Percentiles rank a stretch among this genome's conserved stretches.
These are phyloP conservation scores for Alternaria novae-zelandiae DNA, from an alignment of 2,329 filamentous ascomycete species.

Conservation along the genomic window DNA sequence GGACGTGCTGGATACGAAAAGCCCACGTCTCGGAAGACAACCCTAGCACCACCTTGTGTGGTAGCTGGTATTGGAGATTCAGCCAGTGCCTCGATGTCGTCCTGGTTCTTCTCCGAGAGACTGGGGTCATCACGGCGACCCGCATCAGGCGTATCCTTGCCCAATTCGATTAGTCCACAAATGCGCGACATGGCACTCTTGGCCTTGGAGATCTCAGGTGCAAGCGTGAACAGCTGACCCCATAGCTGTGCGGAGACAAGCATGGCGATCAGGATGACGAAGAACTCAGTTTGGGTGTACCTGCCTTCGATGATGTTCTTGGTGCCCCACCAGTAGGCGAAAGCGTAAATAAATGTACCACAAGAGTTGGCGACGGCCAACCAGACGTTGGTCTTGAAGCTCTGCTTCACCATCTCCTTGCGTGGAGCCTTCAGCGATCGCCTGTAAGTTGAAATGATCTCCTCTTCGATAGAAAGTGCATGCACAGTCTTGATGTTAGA, in stretches of 20 bases:
- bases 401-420: constrained; percentile 58
- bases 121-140: constrained; percentile 83
- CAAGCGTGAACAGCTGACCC: constrained; percentile 76
- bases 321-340: constrained; percentile 82
- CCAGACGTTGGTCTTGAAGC: constrained; percentile 63
- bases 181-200: constrained; percentile 74
- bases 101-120: constrained; percentile 65
- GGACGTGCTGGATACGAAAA: constrained; percentile 72
- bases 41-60: constrained; percentile 64
- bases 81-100: constrained; percentile 42
- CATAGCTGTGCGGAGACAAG: constrained; percentile 75
- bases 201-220: constrained; percentile 75
- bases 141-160: constrained; percentile 20
- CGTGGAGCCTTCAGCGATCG: constrained; percentile 55
- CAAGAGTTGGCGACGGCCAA: constrained; percentile 66
- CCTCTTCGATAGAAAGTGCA: constrained; percentile 59
- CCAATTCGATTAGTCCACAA: constrained; percentile 65
- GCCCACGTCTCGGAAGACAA: constrained; percentile 64
- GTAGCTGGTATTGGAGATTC: constrained; percentile 62
- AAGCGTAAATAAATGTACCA: constrained; percentile 73
- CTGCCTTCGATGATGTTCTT: constrained; percentile 71
- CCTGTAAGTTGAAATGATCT: constrained; percentile 55
- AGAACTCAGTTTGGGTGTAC: constrained; percentile 72
- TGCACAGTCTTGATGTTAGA: constrained; percentile 61
- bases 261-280: constrained; percentile 74